Evolutionary conservation across 345 rosid genomes (phyloP).

Genomic region (Syzygium oleosum): DNA sequence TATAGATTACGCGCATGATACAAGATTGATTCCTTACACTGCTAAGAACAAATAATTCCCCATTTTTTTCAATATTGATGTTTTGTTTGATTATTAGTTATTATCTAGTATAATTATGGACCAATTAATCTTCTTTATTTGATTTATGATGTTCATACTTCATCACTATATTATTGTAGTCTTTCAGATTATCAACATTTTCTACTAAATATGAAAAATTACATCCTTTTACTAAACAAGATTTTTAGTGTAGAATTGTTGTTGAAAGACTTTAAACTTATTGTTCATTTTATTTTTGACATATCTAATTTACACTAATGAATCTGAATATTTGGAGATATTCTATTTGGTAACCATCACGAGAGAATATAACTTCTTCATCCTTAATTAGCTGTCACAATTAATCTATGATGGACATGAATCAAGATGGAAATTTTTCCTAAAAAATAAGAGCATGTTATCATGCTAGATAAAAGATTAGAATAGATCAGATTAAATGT

Average conservation of each 20-base stretch:
- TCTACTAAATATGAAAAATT: background rate
- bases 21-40: no score
- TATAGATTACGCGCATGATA: no score
- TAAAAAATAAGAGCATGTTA: background rate
- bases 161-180: background rate
- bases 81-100: no score
- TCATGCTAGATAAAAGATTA: background rate
- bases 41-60: no score
- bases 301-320: background rate
- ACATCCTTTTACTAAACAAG: background rate
- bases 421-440: background rate
- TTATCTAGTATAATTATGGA: no score
- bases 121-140: background rate
- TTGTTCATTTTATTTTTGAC: background rate
- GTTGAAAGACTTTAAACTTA: background rate
- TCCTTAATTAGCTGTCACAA: background rate
- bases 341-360: background rate
- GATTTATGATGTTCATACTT: background rate
- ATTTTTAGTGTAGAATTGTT: background rate
- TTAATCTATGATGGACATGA: background rate
- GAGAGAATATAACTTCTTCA: background rate
- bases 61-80: background rate
- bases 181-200: background rate
- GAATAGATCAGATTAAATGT: background rate
- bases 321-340: background rate